Evolutionary conservation across 306 rosid species (phyloP).

Genomic region (Quercus bicolor): DNA sequence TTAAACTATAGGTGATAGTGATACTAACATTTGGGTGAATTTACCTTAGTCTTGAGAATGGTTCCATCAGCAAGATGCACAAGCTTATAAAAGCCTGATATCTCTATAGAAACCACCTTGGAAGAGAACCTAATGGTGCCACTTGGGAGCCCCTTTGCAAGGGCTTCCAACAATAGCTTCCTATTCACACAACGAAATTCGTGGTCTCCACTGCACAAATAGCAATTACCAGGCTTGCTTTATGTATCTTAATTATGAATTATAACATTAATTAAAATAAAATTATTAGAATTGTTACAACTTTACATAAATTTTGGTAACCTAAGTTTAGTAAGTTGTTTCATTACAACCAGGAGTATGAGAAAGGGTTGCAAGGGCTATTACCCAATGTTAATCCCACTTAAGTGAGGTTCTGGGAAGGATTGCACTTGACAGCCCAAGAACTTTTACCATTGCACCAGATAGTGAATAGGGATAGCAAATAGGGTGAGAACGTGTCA

Average conservation of each 20-base stretch:
- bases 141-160: slow-evolving; percentile 62
- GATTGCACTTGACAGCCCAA: too few species aligned
- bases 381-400: too few species aligned
- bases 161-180: slow-evolving; percentile 46
- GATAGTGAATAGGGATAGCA: too few species aligned
- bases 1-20: too few species aligned
- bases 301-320: neutral
- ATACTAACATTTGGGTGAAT: neutral
- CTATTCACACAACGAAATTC: slow-evolving; percentile 62
- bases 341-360: neutral
- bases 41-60: slow-evolving; percentile 56
- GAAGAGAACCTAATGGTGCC: slow-evolving; percentile 69
- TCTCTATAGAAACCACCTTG: slow-evolving; percentile 65
- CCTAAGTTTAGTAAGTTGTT: neutral
- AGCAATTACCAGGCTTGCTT: neutral
- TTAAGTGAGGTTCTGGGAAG: too few species aligned
- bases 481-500: too few species aligned
- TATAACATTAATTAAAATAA: neutral
- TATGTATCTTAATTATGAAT: neutral
- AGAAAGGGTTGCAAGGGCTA: neutral
- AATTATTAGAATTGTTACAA: neutral
- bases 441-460: too few species aligned
- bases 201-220: slow-evolving; percentile 17
- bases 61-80: slow-evolving; percentile 68
- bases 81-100: slow-evolving; percentile 49